Evolutionary conservation across 352 stramenopile species (phyloP).

Genomic region (Pythium brachiatum): DNA sequence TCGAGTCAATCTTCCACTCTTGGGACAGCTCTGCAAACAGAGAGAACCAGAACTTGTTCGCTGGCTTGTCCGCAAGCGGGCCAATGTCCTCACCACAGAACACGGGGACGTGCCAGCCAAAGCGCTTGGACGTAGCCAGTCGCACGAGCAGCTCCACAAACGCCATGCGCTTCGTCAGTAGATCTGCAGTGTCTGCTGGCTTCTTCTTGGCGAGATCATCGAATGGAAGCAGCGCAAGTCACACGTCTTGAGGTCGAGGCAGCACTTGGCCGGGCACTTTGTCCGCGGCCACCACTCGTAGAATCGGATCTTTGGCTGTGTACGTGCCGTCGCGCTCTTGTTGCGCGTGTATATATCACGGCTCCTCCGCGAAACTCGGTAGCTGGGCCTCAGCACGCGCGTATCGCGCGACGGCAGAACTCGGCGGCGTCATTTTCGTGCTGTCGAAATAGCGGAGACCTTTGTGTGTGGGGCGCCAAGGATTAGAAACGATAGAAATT

Average conservation of each 20-base stretch:
- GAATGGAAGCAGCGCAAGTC: slow-evolving; percentile 8
- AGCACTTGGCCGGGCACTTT: slow-evolving; percentile 7
- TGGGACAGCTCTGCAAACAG: background rate
- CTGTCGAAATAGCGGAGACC: too few relatives aligned
- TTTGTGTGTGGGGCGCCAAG: too few relatives aligned
- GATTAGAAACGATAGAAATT: too few relatives aligned
- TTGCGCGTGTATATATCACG: too few relatives aligned
- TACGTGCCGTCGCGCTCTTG: too few relatives aligned
- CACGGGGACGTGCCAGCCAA: slow-evolving; percentile 3
- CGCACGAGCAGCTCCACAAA: slow-evolving; percentile 15
- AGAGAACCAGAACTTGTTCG: slow-evolving; percentile 4
- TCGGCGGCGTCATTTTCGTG: too few relatives aligned
- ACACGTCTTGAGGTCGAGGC: background rate
- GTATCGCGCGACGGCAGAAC: too few relatives aligned
- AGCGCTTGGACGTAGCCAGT: background rate
- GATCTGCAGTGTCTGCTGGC: background rate
- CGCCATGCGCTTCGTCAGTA: background rate
- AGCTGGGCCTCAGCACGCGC: too few relatives aligned
- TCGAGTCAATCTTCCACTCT: background rate
- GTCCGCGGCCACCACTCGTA: too few relatives aligned
- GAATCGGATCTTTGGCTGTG: too few relatives aligned
- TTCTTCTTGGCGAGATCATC: slow-evolving; percentile 1
- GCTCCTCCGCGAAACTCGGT: too few relatives aligned
- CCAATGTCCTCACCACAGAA: slow-evolving; percentile 6
- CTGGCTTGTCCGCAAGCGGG: background rate